A percentile compares a stretch with the other conserved stretches of the same genome.
Conservation (phyloP, 1,284 basidiomycete species). For the Grifola frondosa region DNA sequence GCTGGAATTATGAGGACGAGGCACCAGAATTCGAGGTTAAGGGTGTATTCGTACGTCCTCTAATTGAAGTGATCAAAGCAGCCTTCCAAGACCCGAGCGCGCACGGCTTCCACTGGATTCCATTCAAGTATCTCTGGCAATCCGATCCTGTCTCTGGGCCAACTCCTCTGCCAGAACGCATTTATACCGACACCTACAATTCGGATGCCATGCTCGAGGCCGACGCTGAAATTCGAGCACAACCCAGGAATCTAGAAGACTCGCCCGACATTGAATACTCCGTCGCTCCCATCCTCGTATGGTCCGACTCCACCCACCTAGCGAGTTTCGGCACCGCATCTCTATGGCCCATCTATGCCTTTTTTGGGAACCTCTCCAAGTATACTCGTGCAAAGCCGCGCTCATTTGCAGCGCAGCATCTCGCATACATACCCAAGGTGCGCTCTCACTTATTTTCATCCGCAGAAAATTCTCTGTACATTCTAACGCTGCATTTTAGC, state of each 20-base stretch:
- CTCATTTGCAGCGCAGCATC: conserved; percentile 14
- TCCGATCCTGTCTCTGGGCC: background rate
- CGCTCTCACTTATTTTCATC: background rate
- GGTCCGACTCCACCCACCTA: conserved; percentile 21
- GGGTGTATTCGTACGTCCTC: conserved; percentile 17
- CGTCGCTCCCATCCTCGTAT: conserved; percentile 14
- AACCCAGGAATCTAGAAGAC: conserved; percentile 5
- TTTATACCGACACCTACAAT: conserved; percentile 17
- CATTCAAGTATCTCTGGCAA: background rate
- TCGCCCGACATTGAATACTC: conserved; percentile 9
- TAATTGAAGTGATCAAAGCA: conserved; percentile 7
- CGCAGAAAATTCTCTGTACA: too few relatives aligned
- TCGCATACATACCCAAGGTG: conserved; percentile 33
- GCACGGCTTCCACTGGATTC: background rate
- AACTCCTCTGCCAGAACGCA: background rate
- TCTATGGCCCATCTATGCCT: conserved; percentile 6
- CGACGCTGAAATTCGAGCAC: conserved; percentile 6
- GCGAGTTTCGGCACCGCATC: conserved; percentile 18
- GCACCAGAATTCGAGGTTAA: conserved; percentile 25
- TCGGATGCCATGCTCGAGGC: conserved; percentile 15
- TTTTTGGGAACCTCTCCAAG: conserved; percentile 23
- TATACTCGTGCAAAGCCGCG: conserved; percentile 21
- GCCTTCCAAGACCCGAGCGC: conserved; percentile 2
- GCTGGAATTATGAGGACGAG: conserved; percentile 16
- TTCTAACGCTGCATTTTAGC: background rate